Conservation (phyloP, 73 alveolate genomes). For the Paramecium biaurelia region DNA sequence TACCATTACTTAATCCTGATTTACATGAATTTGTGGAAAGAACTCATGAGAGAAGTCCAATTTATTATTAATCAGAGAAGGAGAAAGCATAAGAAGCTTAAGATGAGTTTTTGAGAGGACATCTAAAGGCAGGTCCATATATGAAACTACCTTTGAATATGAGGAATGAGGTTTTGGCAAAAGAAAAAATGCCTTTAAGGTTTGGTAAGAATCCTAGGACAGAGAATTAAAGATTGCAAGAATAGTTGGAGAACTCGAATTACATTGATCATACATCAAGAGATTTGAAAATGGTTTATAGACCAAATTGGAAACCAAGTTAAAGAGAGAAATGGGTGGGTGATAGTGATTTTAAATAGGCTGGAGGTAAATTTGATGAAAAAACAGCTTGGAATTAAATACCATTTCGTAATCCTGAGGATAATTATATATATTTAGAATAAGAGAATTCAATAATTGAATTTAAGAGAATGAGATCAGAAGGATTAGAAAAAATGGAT, state of each 20-base stretch:
- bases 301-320: constrained; percentile 13
- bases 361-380: neutral
- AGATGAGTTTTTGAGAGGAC: neutral
- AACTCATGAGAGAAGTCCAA: neutral
- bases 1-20: constrained; percentile 52
- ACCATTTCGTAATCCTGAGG: constrained; percentile 16
- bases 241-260: neutral
- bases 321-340: neutral
- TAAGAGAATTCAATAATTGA: neutral
- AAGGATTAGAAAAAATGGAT: neutral
- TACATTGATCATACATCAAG: neutral
- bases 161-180: neutral
- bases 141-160: neutral
- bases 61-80: neutral
- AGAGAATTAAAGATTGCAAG: neutral
- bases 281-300: neutral
- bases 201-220: constrained; percentile 3
- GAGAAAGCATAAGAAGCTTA: neutral
- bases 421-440: neutral
- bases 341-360: neutral
- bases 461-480: neutral
- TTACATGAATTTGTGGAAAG: constrained; percentile 50
- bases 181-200: neutral
- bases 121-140: constrained; percentile 8
- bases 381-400: neutral